phyloP scores from a whole-genome alignment of 345 rosid genomes.

The Salix viminalis region DNA sequence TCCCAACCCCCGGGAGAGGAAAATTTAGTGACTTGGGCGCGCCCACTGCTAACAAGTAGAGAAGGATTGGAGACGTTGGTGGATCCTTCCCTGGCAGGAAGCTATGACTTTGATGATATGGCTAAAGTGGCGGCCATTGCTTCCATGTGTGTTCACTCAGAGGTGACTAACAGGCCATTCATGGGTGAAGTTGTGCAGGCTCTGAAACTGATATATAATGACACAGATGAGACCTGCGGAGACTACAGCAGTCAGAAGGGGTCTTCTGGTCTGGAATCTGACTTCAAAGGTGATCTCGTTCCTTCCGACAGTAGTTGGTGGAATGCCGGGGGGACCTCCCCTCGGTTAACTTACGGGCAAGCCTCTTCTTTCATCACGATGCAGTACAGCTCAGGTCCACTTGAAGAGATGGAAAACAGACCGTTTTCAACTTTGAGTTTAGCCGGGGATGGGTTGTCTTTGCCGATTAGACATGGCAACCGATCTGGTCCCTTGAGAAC shows the following conservation, averaged over 20 bases:
- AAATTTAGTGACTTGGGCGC: conserved; percentile 96
- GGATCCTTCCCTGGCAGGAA: conserved; percentile 75
- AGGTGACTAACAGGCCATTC: conserved; percentile 89
- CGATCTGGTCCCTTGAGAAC: conserved; percentile 91
- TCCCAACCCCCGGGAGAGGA: conserved; percentile 96
- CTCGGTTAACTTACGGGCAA: conserved; percentile 66
- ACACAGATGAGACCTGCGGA: conserved; percentile 70
- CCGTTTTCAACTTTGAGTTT: conserved; percentile 62
- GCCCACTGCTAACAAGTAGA: conserved; percentile 72
- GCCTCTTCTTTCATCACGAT: conserved; percentile 83
- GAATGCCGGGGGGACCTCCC: conserved; percentile 68
- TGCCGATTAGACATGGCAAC: conserved; percentile 63
- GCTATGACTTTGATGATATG: conserved; percentile 79
- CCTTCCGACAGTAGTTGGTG: conserved; percentile 91
- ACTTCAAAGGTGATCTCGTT: conserved; percentile 68
- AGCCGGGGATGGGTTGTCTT: conserved; percentile 40
- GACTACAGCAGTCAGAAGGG: conserved; percentile 83
- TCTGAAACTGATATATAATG: conserved; percentile 85
- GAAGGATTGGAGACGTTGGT: conserved; percentile 84
- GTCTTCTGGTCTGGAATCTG: conserved; percentile 75
- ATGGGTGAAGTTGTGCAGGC: conserved; percentile 99
- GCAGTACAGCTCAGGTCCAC: conserved; percentile 91
- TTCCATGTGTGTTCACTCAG: conserved; percentile 94
- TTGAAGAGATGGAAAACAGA: conserved; percentile 64
- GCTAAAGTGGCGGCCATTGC: conserved; percentile 99